Percentiles rank a stretch among this genome's conserved stretches.
Evolutionary conservation across 164 flowering plant species (phyloP).

Genomic region (Paratinospora sagittata): DNA sequence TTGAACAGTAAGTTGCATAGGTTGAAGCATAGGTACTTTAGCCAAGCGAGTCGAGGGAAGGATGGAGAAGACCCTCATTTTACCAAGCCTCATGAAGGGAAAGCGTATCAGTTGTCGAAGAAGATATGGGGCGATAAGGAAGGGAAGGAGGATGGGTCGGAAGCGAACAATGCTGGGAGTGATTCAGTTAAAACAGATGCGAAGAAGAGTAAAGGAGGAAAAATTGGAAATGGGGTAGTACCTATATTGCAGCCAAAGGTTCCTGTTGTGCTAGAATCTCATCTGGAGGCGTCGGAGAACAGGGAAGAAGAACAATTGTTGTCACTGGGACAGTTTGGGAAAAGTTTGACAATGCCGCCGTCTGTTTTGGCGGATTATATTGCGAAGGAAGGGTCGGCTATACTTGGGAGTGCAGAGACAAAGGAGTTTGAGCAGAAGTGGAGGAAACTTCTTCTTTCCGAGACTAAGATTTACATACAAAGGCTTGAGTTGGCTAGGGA

Average conservation of each 20-base stretch:
- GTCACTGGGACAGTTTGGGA: neutral
- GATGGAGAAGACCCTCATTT: constrained; percentile 27
- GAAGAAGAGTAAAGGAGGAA: constrained; percentile 10
- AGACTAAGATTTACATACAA: constrained; percentile 15
- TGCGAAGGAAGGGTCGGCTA: constrained; percentile 7
- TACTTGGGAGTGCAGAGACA: constrained; percentile 20
- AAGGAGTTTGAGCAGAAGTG: constrained; percentile 32
- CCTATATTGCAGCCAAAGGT: neutral
- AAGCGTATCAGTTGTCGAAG: constrained; percentile 33
- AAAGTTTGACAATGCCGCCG: neutral
- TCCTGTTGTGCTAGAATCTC: neutral
- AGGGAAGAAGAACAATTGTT: neutral
- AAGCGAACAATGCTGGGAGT: constrained; percentile 7
- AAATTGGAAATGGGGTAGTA: neutral
- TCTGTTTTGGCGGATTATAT: neutral
- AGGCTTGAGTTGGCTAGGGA: constrained; percentile 17
- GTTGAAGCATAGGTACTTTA: constrained; percentile 37
- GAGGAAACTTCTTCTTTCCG: constrained; percentile 18
- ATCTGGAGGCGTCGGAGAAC: neutral
- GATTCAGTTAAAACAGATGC: neutral
- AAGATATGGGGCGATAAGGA: constrained; percentile 37
- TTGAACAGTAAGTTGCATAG: constrained; percentile 34
- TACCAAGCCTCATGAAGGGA: constrained; percentile 31
- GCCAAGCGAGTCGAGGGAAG: constrained; percentile 17
- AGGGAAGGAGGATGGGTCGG: neutral